Conservation (phyloP, 2,329 filamentous ascomycete genomes). For the Aureobasidium sp. region DNA sequence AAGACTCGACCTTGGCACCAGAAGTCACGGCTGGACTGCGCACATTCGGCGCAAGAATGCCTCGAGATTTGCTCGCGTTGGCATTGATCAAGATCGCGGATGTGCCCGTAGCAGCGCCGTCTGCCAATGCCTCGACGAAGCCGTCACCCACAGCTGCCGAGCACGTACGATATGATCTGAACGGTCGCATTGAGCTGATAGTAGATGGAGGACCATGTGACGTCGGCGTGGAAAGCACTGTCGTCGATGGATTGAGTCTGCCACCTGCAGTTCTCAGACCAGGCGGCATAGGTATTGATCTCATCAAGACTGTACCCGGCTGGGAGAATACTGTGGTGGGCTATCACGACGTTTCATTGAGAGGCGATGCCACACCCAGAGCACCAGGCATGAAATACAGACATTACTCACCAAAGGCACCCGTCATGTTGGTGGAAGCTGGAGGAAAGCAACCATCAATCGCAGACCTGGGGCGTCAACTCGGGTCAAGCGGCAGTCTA, state of each 20-base stretch:
- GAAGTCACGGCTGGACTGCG: conserved; percentile 81
- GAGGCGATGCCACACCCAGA: conserved; percentile 57
- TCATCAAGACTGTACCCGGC: conserved; percentile 64
- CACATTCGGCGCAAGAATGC: conserved; percentile 89
- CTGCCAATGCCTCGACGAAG: conserved; percentile 88
- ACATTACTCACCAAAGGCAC: conserved; percentile 89
- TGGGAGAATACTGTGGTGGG: conserved; percentile 74
- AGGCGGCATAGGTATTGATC: conserved; percentile 77
- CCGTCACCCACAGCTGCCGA: conserved; percentile 86
- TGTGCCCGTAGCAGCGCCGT: conserved; percentile 79
- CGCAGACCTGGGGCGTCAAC: conserved; percentile 27
- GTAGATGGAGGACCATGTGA: conserved; percentile 80
- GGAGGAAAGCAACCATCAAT: conserved; percentile 22
- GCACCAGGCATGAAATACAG: conserved; percentile 99
- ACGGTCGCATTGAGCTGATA: conserved; percentile 76
- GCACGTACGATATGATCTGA: conserved; percentile 80
- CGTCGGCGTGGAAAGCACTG: conserved; percentile 93
- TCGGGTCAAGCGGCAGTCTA: conserved; percentile 25
- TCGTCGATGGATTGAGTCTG: conserved; percentile 78
- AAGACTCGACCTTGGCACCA: conserved; percentile 65
- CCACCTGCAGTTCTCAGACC: conserved; percentile 80
- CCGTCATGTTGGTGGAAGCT: conserved; percentile 73
- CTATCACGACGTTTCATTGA: conserved; percentile 69
- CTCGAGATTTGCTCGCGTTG: conserved; percentile 73
- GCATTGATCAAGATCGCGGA: conserved; percentile 75